A percentile compares a stretch with the other conserved stretches of the same genome.
These are phyloP conservation scores for Vitellaria paradoxa DNA, from an alignment of 179 eudicot species.

Conservation along the genomic window DNA sequence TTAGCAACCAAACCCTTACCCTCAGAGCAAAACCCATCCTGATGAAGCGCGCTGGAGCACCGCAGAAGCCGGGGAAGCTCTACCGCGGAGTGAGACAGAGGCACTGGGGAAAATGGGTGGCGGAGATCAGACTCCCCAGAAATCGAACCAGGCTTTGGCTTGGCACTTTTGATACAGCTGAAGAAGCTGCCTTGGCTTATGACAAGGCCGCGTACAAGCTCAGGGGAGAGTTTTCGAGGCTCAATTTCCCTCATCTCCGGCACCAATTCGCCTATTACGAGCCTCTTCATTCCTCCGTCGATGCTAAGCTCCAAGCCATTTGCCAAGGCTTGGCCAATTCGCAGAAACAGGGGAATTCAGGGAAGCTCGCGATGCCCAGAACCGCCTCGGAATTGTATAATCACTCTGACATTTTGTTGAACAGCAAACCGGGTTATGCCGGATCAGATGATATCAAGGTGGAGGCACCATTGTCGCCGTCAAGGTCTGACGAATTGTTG, in stretches of 20 bases:
- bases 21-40: conserved; percentile 52
- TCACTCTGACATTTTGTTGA: conserved; percentile 12
- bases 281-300: conserved; percentile 66
- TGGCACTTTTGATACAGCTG: conserved; percentile 60
- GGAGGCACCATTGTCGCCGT: conserved; percentile 21
- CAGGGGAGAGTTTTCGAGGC: conserved; percentile 57
- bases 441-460: conserved; percentile 24
- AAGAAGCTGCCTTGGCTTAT: conserved; percentile 77
- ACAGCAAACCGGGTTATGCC: conserved; percentile 18
- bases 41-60: conserved; percentile 62
- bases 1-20: conserved; percentile 2
- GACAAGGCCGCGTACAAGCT: conserved; percentile 71
- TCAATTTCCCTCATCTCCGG: conserved; percentile 54
- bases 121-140: conserved; percentile 88
- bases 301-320: conserved; percentile 66
- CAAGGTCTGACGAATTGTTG: conserved; percentile 19
- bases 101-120: conserved; percentile 98
- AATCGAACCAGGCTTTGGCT: conserved; percentile 88
- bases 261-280: conserved; percentile 34
- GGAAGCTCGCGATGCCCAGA: neutral
- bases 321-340: conserved; percentile 41
- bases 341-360: conserved; percentile 33
- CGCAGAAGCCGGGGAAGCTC: conserved; percentile 59
- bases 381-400: neutral
- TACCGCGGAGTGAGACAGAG: conserved; percentile 89